phyloP scores from a whole-genome alignment of 306 rosid species.

The Ormosia semicastrata region DNA sequence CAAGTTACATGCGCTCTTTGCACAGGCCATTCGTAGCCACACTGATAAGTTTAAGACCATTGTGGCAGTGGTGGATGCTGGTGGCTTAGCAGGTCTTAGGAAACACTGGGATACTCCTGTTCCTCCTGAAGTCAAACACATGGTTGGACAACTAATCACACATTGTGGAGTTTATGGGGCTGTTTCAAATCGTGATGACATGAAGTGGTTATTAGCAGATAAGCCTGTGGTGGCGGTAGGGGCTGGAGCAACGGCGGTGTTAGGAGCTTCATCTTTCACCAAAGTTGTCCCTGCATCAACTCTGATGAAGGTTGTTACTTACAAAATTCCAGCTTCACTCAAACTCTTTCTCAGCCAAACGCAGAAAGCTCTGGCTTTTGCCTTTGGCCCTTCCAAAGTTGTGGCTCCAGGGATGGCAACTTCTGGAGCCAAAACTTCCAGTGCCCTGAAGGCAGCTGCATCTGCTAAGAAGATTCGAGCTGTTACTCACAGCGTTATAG shows the following conservation, averaged over 20 bases:
- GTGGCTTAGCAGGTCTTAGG: conserved; percentile 67
- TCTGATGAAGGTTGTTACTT: conserved; percentile 50
- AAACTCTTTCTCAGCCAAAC: conserved; percentile 49
- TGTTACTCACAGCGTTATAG: conserved; percentile 66
- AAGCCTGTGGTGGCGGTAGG: conserved; percentile 79
- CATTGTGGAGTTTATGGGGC: conserved; percentile 41
- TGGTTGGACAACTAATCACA: conserved; percentile 49
- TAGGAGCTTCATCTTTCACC: conserved; percentile 78
- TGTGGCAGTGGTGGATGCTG: conserved; percentile 76
- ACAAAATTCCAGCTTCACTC: conserved; percentile 58
- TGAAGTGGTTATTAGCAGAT: conserved; percentile 44
- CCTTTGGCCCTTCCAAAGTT: conserved; percentile 52
- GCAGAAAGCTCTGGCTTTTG: conserved; percentile 47
- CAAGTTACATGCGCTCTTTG: conserved; percentile 60
- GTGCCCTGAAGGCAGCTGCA: conserved; percentile 53
- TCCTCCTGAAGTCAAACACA: conserved; percentile 54
- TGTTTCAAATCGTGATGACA: conserved; percentile 36
- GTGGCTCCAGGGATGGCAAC: conserved; percentile 54
- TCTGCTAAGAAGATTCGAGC: conserved; percentile 74
- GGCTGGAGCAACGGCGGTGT: conserved; percentile 80
- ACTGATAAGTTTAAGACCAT: conserved; percentile 60
- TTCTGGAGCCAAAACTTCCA: conserved; percentile 60
- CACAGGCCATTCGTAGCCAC: conserved; percentile 63
- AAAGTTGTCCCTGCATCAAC: conserved; percentile 70
- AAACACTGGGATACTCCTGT: conserved; percentile 74